Conservation (phyloP, 257 asterid genomes). For the Thymus mandschuricus region DNA sequence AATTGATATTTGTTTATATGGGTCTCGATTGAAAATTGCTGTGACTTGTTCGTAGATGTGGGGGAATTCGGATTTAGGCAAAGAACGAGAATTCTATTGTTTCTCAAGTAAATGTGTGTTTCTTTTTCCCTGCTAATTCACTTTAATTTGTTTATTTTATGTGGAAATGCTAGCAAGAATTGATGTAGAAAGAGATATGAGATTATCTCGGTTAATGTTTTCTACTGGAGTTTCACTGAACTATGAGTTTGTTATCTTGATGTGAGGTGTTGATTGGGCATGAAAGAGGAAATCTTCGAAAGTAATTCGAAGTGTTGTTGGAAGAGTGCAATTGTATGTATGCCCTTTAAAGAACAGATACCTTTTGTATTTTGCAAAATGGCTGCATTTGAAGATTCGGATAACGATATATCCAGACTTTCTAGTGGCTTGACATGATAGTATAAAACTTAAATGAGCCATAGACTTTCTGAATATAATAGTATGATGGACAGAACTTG, state of each 20-base stretch:
- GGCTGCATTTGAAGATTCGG: constrained; percentile 1
- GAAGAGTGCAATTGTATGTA: constrained; percentile 1
- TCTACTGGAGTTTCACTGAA: constrained; percentile 19
- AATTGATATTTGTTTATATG: not conserved
- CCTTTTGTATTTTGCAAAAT: not conserved
- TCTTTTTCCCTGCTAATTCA: not conserved
- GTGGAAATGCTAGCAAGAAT: constrained; percentile 6
- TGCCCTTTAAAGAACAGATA: not conserved
- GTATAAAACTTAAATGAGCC: not conserved
- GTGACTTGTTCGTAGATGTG: not conserved
- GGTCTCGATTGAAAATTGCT: not conserved
- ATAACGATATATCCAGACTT: not conserved
- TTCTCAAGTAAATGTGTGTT: not conserved
- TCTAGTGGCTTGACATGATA: too few species aligned
- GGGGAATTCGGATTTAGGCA: not conserved
- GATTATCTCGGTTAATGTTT: too few species aligned
- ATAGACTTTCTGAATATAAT: not conserved
- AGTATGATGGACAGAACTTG: not conserved
- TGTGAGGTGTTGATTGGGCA: not conserved
- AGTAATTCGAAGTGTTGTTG: not conserved
- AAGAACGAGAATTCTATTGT: not conserved
- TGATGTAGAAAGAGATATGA: not conserved
- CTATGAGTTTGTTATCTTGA: constrained; percentile 5
- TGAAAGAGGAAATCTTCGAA: not conserved
- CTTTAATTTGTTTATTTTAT: not conserved